Evolutionary conservation across 352 stramenopile species (phyloP), one percentile per base, ranked within the genome.

Genomic region (Phytophthora capsici): DNA sequence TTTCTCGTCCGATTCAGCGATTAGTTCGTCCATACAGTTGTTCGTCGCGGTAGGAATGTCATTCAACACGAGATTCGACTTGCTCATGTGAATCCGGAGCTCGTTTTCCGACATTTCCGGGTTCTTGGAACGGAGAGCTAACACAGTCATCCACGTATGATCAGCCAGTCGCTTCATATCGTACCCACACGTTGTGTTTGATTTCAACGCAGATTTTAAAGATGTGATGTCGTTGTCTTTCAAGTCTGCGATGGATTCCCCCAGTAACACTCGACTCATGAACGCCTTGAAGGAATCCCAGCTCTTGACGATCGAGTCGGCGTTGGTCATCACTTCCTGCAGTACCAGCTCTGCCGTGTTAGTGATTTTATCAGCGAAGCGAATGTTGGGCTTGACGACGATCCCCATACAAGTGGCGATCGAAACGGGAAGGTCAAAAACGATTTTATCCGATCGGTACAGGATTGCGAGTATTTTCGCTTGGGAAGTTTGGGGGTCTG

Each of bases 31-130:
- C 41, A 78, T 68, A 9, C 71, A 70, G 43, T 83, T 66, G 23
- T 63, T 75, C 3, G 61, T 75, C 13, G 70, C 63, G 3, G 65
- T 63, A 4, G 79, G 79, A 26, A 86, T 69, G 8, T 83, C 75
- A 10, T 75, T 66, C 13, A 82, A 45, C n/a, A 86, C 65, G 6
- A 84, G 41, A 13, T 66, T 41, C 38, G 76, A 83, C 22, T 61
- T 57, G 25, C 58, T 72, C 30, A 64, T 41, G 36, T 36, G 54
- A 7, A 61, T 40, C 3, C 58, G 68, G 4, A 66, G 56, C 4
- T 66, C 54, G 17, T 50, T 54, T n/a, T 66, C 64, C 0, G 57
- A 66, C 26, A 65, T 69, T 4, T 62, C 12, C 1, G 65, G 49
- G n/a, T 60, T 57, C 6, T 64, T 20, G 1, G 45, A 55, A 1